A percentile compares a stretch with the other conserved stretches of the same genome.
phyloP scores from a whole-genome alignment of 176 grass and related monocot species.

The Oryza rufipogon region DNA sequence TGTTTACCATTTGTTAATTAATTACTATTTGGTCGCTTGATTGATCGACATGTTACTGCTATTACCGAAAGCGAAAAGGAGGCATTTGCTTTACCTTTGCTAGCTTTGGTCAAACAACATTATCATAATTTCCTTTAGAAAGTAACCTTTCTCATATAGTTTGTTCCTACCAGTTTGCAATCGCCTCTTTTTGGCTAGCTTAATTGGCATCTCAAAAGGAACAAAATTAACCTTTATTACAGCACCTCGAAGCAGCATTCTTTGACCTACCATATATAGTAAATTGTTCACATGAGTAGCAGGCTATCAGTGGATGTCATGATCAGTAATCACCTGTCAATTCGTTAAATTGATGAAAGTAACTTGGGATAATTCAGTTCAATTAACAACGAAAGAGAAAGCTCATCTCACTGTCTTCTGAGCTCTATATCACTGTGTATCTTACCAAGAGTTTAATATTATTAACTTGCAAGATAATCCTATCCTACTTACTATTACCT shows the following conservation, averaged over 20 bases:
- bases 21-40: background rate
- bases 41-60: background rate
- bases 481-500: background rate
- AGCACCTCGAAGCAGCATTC: background rate
- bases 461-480: background rate
- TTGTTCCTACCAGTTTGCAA: background rate
- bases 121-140: background rate
- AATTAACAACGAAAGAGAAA: no score
- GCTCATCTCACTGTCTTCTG: no score
- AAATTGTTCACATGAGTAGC: background rate
- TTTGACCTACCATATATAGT: background rate
- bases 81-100: background rate
- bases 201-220: conserved; percentile 11
- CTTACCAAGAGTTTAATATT: no score
- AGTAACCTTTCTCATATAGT: background rate
- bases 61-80: conserved; percentile 1
- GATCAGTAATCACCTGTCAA: background rate
- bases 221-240: conserved; percentile 1
- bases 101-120: conserved; percentile 22
- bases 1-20: no score
- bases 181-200: conserved; percentile 13
- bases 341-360: background rate
- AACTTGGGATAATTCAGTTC: no score
- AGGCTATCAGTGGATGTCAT: background rate
- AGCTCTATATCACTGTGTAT: no score